These are phyloP conservation scores for Bothriochloa decipiens DNA, from an alignment of 176 grass and related monocot species.

Conservation along the genomic window DNA sequence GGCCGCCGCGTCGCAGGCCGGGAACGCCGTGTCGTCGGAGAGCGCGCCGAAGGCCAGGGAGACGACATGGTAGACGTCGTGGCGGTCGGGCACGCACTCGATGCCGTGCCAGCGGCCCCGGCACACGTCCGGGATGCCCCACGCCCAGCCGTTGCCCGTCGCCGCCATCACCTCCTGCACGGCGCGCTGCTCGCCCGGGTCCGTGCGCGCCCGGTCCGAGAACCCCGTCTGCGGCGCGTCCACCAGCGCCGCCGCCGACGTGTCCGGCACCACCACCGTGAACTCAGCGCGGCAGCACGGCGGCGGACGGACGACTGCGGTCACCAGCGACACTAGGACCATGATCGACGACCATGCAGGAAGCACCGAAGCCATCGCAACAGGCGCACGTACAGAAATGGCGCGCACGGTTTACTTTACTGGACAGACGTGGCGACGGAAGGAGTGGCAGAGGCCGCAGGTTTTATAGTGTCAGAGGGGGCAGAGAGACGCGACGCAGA, in stretches of 20 bases:
- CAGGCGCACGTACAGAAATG: not conserved
- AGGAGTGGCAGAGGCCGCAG: slow-evolving; percentile 45
- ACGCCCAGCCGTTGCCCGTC: slow-evolving; percentile 81
- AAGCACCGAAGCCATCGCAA: slow-evolving; percentile 21
- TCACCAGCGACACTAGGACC: not conserved
- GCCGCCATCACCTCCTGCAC: slow-evolving; percentile 82
- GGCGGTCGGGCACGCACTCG: slow-evolving; percentile 76
- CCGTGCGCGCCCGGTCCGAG: slow-evolving; percentile 67
- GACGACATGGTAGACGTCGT: slow-evolving; percentile 81
- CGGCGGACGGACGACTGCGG: not conserved
- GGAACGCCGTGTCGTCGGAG: slow-evolving; percentile 97
- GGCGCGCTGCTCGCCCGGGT: slow-evolving; percentile 74
- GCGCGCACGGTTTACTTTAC: not conserved
- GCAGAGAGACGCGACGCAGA: slow-evolving; percentile 25
- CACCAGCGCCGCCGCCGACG: slow-evolving; percentile 39
- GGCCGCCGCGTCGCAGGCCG: slow-evolving; percentile 57
- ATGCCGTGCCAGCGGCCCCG: slow-evolving; percentile 96
- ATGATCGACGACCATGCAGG: not conserved
- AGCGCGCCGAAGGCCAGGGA: slow-evolving; percentile 90
- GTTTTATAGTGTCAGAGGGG: slow-evolving; percentile 58
- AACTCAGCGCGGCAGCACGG: slow-evolving; percentile 54
- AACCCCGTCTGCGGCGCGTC: slow-evolving; percentile 63
- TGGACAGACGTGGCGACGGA: slow-evolving; percentile 33
- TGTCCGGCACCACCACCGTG: slow-evolving; percentile 81
- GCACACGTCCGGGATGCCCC: slow-evolving; percentile 79